phyloP scores from a whole-genome alignment of 2,329 filamentous ascomycete genomes.

The Beauveria sp. region DNA sequence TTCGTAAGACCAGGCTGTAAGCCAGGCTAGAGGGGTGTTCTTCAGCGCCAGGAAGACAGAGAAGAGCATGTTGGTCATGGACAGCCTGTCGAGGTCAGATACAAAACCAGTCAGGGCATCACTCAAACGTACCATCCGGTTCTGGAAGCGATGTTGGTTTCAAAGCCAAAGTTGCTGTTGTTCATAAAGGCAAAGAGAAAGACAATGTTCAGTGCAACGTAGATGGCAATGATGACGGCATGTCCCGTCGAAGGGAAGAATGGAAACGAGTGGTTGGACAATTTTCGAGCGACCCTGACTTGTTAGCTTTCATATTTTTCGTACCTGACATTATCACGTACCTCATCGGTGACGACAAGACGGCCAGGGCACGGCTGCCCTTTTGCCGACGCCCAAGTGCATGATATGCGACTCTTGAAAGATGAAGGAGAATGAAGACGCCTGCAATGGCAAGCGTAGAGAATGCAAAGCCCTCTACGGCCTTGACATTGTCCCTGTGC shows the following conservation, averaged over 20 bases:
- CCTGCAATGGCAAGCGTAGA: not conserved
- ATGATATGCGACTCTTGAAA: not conserved
- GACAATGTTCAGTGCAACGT: constrained; percentile 26
- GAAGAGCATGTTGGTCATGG: constrained; percentile 39
- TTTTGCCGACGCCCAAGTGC: not conserved
- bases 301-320: not conserved
- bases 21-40: constrained; percentile 47
- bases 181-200: constrained; percentile 27
- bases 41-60: constrained; percentile 49
- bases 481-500: not conserved
- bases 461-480: constrained; percentile 7
- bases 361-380: not conserved
- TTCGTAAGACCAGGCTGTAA: constrained; percentile 50
- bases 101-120: too few relatives aligned
- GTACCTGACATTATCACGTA: not conserved
- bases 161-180: constrained; percentile 20
- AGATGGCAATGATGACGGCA: constrained; percentile 20
- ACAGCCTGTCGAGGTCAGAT: constrained; percentile 23
- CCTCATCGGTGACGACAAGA: not conserved
- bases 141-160: constrained; percentile 29
- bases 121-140: constrained; percentile 28
- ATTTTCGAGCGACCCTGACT: constrained; percentile 21
- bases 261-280: constrained; percentile 20
- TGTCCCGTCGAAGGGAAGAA: constrained; percentile 27
- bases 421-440: constrained; percentile 1